Evolutionary conservation across 2,329 filamentous ascomycete species (phyloP), one percentile per base, ranked within the genome.

Genomic region (Aspergillus cejpii): DNA sequence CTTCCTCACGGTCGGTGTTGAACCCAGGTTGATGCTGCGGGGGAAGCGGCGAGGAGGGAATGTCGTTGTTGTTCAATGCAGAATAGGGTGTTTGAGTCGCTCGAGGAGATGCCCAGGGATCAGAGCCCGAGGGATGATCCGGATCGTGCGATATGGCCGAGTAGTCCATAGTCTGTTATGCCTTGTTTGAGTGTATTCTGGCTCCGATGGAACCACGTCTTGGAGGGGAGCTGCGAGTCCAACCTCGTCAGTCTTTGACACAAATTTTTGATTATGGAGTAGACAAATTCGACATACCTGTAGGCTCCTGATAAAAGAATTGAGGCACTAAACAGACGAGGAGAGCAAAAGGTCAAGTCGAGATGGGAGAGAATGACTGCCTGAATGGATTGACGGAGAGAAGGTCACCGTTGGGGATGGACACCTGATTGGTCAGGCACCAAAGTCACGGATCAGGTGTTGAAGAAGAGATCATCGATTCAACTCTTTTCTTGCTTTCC

Each of bases 31-130:
- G 61, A 24, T 61, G 61, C 36, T 64, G 63, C 37, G 62, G 58
- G 39, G 68, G 60, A 52, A 68, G 58, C 33, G 70, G 67, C 26
- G 71, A 68, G 12, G 71, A 58, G 39, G 70, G 65, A 41, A 66
- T 62, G 37, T 71, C 67, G 47, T 56, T 59, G 38, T 59, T 60
- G 45, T 50, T 57, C 34, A 64, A 56, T 46, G 63, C 47, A 44
- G 62, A 49, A 51, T 67, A 68, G 6, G 59, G 49, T 12, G 55
- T 60, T 70, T 72, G 63, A 64, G 76, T 63, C 65, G 75, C 54
- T 72, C 63, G 73, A 45, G 78, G 79, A 41, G 79, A 81, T 17
- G 69, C 74, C 83, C 83, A 86, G 43, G 83, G 83, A 27, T 80
- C 83, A 44, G 71, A 56, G 42, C 74, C 81, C 27, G 71, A 71